A percentile compares a stretch with the other conserved stretches of the same genome.
Conservation (phyloP, 306 rosid species). For the Lupinus albus region DNA sequence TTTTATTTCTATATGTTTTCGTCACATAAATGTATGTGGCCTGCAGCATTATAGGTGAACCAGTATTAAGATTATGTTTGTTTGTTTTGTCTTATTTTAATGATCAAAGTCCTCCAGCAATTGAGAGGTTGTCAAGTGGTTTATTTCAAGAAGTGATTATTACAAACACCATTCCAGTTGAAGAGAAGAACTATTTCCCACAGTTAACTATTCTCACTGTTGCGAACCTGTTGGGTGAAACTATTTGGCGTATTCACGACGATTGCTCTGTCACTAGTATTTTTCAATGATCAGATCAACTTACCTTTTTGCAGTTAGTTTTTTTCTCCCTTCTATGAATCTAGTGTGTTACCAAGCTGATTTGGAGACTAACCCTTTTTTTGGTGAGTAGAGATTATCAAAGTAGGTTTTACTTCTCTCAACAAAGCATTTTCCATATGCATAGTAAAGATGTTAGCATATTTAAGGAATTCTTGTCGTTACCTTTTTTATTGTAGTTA, state of each 20-base stretch:
- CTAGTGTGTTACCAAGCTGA: too few species aligned
- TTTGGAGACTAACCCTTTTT: too few species aligned
- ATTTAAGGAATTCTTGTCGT: too few species aligned
- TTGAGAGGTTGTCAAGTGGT: constrained; percentile 87
- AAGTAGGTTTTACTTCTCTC: too few species aligned
- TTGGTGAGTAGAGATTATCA: too few species aligned
- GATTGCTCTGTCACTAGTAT: constrained; percentile 92
- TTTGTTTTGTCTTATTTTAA: constrained; percentile 21
- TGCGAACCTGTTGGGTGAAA: constrained; percentile 91
- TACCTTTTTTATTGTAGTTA: too few species aligned
- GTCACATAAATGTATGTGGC: too few species aligned
- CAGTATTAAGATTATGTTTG: background rate
- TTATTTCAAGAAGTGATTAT: constrained; percentile 90
- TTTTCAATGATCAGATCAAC: constrained; percentile 52
- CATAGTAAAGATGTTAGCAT: too few species aligned
- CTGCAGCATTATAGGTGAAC: background rate
- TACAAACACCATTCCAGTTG: constrained; percentile 83
- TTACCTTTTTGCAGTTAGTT: background rate
- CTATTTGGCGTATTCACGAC: constrained; percentile 93
- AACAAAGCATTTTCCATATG: too few species aligned
- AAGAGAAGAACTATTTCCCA: constrained; percentile 82
- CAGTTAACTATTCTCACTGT: constrained; percentile 91
- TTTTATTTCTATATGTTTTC: background rate
- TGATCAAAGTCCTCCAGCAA: constrained; percentile 81
- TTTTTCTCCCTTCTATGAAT: too few species aligned